Conservation (phyloP, 331 rosid species). For the Malus hybrid region DNA sequence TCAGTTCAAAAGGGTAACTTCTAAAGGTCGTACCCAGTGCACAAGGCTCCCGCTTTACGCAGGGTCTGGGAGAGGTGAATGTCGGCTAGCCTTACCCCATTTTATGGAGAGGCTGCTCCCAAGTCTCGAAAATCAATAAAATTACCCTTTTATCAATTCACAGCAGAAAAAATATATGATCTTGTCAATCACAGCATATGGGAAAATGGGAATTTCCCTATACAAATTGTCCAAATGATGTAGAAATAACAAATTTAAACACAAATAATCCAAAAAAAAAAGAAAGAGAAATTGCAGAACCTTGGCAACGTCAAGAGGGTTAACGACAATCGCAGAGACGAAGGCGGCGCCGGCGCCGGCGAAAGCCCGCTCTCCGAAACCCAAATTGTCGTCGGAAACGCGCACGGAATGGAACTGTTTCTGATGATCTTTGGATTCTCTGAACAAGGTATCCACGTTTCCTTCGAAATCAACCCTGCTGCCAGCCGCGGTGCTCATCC, state of each 20-base stretch:
- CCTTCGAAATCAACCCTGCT: constrained; percentile 34
- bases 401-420: not conserved
- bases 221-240: not conserved
- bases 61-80: too few relatives aligned
- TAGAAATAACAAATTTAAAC: not conserved
- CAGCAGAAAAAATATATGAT: not conserved
- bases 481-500: constrained; percentile 33
- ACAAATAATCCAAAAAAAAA: not conserved
- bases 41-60: too few relatives aligned
- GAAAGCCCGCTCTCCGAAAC: constrained; percentile 49
- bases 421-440: not conserved
- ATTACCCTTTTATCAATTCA: not conserved
- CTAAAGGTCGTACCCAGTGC: too few relatives aligned
- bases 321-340: constrained; percentile 72
- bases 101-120: too few relatives aligned
- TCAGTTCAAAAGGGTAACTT: not conserved
- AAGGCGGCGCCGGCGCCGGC: constrained; percentile 83
- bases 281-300: constrained; percentile 12
- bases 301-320: constrained; percentile 94
- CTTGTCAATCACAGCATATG: not conserved
- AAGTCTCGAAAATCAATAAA: too few relatives aligned
- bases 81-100: too few relatives aligned
- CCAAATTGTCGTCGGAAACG: constrained; percentile 40
- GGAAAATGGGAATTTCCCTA: too few relatives aligned
- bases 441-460: constrained; percentile 15